These are phyloP conservation scores for Dryadomyces quercivorus DNA, from an alignment of 2,329 filamentous ascomycete genomes.

Conservation along the genomic window DNA sequence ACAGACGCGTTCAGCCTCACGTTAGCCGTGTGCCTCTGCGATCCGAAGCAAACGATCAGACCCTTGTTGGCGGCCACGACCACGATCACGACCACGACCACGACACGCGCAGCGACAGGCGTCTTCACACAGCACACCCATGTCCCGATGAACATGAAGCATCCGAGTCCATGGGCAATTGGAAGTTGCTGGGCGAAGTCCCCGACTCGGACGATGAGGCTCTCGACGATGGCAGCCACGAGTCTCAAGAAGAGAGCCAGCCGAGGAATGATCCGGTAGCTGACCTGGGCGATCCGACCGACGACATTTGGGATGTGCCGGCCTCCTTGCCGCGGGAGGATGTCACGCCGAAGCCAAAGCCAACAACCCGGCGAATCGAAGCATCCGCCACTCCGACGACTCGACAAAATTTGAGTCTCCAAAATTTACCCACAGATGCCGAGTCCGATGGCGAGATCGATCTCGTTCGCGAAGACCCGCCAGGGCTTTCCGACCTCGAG, in stretches of 20 bases:
- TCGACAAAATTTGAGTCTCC: not conserved
- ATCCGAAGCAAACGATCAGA: too few species aligned
- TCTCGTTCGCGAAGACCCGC: constrained; percentile 1
- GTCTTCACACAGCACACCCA: not conserved
- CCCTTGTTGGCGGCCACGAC: too few species aligned
- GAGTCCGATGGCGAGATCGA: constrained; percentile 10
- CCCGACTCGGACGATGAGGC: constrained; percentile 32
- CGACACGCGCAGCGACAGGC: too few species aligned
- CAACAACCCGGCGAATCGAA: too few species aligned
- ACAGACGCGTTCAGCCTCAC: not conserved
- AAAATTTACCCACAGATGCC: not conserved
- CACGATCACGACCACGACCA: too few species aligned
- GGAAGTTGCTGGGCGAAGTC: constrained; percentile 31
- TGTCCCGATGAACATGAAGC: constrained; percentile 17
- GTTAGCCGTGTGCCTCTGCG: too few species aligned
- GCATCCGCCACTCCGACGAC: not conserved
- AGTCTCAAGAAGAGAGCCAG: not conserved
- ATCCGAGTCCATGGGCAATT: constrained; percentile 24
- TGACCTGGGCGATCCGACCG: not conserved
- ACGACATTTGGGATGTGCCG: constrained; percentile 2
- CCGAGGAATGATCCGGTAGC: not conserved
- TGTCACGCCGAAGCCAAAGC: not conserved
- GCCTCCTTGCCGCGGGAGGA: not conserved
- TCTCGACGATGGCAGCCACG: constrained; percentile 20
- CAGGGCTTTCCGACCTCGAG: not conserved